A percentile compares a stretch with the other conserved stretches of the same genome.
Conservation (phyloP, 2,329 filamentous ascomycete species). For the Teratosphaeria epicoccoides region DNA sequence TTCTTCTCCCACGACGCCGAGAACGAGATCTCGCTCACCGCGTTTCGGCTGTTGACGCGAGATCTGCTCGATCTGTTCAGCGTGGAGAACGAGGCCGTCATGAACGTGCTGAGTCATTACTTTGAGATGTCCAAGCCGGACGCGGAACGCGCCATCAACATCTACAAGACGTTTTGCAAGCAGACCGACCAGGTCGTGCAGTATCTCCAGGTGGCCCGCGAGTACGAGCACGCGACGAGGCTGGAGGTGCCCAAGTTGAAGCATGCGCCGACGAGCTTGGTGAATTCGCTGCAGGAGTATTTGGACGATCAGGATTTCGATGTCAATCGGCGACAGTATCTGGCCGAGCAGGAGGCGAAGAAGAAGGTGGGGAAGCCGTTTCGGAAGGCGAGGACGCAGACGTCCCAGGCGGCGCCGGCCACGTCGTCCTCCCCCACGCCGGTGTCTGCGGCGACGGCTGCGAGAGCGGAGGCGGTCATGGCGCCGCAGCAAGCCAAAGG, state of each 20-base stretch:
- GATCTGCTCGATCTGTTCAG: constrained; percentile 86
- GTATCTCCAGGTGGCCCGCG: constrained; percentile 75
- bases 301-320: constrained; percentile 92
- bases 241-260: constrained; percentile 95
- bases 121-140: constrained; percentile 96
- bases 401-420: constrained; percentile 26
- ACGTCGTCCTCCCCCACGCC: constrained; percentile 32
- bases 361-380: constrained; percentile 33
- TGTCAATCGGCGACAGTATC: constrained; percentile 78
- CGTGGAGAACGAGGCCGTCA: constrained; percentile 91
- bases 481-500: constrained; percentile 39
- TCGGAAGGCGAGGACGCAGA: constrained; percentile 21
- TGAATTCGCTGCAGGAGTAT: constrained; percentile 85
- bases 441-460: neutral
- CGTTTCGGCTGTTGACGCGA: constrained; percentile 81
- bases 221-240: constrained; percentile 84
- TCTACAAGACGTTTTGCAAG: constrained; percentile 84
- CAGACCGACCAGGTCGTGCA: constrained; percentile 90
- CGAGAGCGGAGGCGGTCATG: constrained; percentile 10
- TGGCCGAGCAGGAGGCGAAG: constrained; percentile 73
- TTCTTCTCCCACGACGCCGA: constrained; percentile 79
- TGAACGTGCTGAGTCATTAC: constrained; percentile 92
- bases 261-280: constrained; percentile 86
- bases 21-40: constrained; percentile 92
- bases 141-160: constrained; percentile 79